Base-by-base conservation (phyloP, 495 filamentous ascomycete species). In the Ramalina intermedia region DNA sequence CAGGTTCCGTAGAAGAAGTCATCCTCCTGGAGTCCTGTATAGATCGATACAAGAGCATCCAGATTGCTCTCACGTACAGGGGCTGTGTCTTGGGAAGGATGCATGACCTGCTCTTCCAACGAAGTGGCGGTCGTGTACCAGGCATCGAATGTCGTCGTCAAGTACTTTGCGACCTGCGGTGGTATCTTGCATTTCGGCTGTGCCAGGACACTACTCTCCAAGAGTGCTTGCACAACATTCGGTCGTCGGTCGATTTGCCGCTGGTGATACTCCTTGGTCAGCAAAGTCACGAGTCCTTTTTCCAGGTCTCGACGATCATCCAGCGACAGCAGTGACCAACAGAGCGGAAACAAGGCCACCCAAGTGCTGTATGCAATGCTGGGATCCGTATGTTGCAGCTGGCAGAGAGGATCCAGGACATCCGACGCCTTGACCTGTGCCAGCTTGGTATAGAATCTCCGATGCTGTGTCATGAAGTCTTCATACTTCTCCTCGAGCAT, bases 1-100 rank as follows among this genome's bases (percentile, higher is more conserved):
- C 93, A 99, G 14, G 88, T 90, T 4, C 93, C 93, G 50, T 96
- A 96, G 68, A 96, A 99, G 43, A 99, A 74, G 60, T 99, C 93
- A 43, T 96, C 88, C 59, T 99, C 93, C 53, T 89, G 81, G 20
- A 99, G 69, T 3, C 80, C 77, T 6, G 86, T 78, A 60, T 96
- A 99, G 12, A 96, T 70, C 54, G 96, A 89, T 7, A 94, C 77
- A 21, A 99, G 63, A 2, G 93, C 91, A 62, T 99, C 93, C 1
- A 96, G 76, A 55, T 89, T 96, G 64, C 88, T 95, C 56, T 96
- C 93, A 26, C 87, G 76, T 16, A 94, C 84, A 37, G 73, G 72
- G 5, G 82, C 63, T 2, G 85, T 90, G 57, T 99, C 90, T 46
- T 89, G 78, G 43, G 85, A 75, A 1, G 93, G 88, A 39, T 78